Base-by-base conservation (phyloP, 495 filamentous ascomycete genomes). In the Astrothelium macrocarpum region DNA sequence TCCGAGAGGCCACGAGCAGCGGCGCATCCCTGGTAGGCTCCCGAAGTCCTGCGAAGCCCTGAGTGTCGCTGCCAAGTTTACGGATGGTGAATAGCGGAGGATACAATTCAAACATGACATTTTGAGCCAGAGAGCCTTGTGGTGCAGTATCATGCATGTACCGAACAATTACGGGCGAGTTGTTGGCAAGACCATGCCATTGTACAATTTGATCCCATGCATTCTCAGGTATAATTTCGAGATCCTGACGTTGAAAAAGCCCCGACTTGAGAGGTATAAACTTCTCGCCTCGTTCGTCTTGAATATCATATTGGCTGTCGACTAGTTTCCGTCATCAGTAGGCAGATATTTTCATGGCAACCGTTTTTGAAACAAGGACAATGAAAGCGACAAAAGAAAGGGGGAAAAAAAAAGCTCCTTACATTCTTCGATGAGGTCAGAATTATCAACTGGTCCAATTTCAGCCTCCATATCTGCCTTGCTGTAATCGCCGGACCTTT, bases 41-140 rank as follows among this genome's bases (percentile, higher is more conserved):
- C 63, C 85, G n/a, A 80, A 83, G 10, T 74, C 80, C n/a, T 77
- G 72, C 23, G 80, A 78, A 39, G 75, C 76, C 62, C 82, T 81
- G 67, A 10, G 62, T 42, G 9, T 53, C 49, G 9, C 28, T 18
- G 4, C 32, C 32, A 4, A 97, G 78, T 66, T 91, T 91, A 67
- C 95, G 83, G 49, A 98, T 82, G 1, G 87, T 91, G 75, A 96
- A 90, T 25, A 96, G 81, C 1, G 90, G 91, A 23, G 92, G 95
- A 68, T 91, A 82, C 34, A 89, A 78, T 72, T 98, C 94, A 67
- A 88, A 93, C 69, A 88, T 81, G 10, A 96, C 72, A 62, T 96
- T 91, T 28, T 82, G 73, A n/a, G 72, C 31, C 12, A 28, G 43
- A 9, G 76, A 75, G 1, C 74, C 76, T 18, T 81, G 79, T 45